Evolutionary conservation across 2,329 filamentous ascomycete species (phyloP).

Genomic region (Aschersonia sp.): DNA sequence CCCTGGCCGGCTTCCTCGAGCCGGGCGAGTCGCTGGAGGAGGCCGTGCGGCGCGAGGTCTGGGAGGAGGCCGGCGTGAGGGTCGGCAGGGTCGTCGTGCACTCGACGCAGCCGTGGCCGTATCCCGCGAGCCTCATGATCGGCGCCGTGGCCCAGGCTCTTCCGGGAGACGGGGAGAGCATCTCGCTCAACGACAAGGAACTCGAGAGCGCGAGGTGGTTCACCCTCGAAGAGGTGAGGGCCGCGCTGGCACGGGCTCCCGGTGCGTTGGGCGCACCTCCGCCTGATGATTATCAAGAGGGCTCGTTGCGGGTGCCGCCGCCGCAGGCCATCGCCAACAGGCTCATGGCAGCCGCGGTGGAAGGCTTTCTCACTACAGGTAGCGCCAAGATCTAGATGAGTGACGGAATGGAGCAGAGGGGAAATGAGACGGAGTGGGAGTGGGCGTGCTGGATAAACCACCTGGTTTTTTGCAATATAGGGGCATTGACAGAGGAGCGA

Average conservation of each 20-base stretch:
- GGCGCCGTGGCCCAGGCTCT: conserved; percentile 76
- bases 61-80: conserved; percentile 69
- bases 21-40: conserved; percentile 77
- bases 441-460: not conserved
- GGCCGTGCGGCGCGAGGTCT: conserved; percentile 68
- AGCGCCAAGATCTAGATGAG: conserved; percentile 32
- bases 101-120: conserved; percentile 78
- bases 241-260: conserved; percentile 52
- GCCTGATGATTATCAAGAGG: conserved; percentile 56
- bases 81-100: conserved; percentile 70
- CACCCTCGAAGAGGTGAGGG: conserved; percentile 60
- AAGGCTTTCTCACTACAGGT: conserved; percentile 48
- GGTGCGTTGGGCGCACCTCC: conserved; percentile 51
- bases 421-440: not conserved
- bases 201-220: conserved; percentile 87
- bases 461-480: not conserved
- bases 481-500: not conserved
- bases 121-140: conserved; percentile 75
- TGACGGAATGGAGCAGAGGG: not conserved
- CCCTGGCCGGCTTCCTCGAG: conserved; percentile 76
- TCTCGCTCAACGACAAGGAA: conserved; percentile 81
- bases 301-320: conserved; percentile 66
- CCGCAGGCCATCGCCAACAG: conserved; percentile 86
- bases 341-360: conserved; percentile 64
- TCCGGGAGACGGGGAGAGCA: conserved; percentile 55